phyloP scores from a whole-genome alignment of 2,329 filamentous ascomycete species.

The Apiospora kogelbergensis region DNA sequence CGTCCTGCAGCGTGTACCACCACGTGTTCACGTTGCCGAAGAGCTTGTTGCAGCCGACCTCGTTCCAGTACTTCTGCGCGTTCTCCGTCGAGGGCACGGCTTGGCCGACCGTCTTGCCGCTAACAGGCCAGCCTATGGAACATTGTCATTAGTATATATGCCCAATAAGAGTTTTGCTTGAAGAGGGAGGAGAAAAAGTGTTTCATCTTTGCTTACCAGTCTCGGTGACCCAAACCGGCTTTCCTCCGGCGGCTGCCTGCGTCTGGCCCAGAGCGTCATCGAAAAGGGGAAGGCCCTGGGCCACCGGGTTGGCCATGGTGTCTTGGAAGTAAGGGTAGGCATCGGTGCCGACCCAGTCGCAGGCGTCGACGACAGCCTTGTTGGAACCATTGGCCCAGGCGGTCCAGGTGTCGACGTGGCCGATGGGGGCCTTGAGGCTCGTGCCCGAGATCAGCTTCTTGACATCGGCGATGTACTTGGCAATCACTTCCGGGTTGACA shows the following conservation, averaged over 20 bases:
- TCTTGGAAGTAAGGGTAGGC: slow-evolving; percentile 84
- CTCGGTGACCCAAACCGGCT: slow-evolving; percentile 83
- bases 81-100: slow-evolving; percentile 66
- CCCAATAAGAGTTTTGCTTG: too few species aligned
- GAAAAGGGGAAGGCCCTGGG: slow-evolving; percentile 66
- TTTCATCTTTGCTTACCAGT: slow-evolving; percentile 47
- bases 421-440: slow-evolving; percentile 58
- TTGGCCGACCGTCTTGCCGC: slow-evolving; percentile 60
- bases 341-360: slow-evolving; percentile 82
- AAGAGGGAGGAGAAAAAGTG: not conserved
- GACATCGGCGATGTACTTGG: slow-evolving; percentile 70
- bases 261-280: slow-evolving; percentile 64
- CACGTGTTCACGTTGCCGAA: slow-evolving; percentile 67
- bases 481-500: slow-evolving; percentile 59
- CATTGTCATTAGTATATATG: not conserved
- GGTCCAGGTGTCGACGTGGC: slow-evolving; percentile 91
- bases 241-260: slow-evolving; percentile 57
- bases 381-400: slow-evolving; percentile 74
- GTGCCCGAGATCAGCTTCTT: slow-evolving; percentile 64
- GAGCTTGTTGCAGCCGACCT: slow-evolving; percentile 67
- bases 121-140: slow-evolving; percentile 69
- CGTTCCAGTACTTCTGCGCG: slow-evolving; percentile 77
- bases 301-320: slow-evolving; percentile 65
- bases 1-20: slow-evolving; percentile 78
- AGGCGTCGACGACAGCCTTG: slow-evolving; percentile 63